These are phyloP conservation scores for Oryza rufipogon DNA, from an alignment of 176 grass and related monocot genomes.

Conservation along the genomic window DNA sequence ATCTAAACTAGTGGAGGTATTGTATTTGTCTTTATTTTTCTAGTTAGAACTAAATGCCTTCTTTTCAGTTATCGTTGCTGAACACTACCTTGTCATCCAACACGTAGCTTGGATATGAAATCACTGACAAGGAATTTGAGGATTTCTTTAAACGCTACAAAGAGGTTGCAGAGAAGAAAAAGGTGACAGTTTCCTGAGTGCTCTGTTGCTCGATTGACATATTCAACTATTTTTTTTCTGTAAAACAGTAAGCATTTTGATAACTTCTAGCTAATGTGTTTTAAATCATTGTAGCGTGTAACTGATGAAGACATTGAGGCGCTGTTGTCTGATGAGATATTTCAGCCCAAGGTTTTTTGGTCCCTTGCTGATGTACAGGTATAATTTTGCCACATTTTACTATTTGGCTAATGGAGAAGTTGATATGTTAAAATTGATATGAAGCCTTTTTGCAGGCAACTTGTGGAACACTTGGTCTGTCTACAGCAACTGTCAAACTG, in stretches of 20 bases:
- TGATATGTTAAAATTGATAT: constrained; percentile 1
- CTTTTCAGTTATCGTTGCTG: constrained; percentile 2
- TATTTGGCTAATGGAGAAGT: neutral
- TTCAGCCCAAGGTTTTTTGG: constrained; percentile 93
- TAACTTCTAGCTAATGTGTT: neutral
- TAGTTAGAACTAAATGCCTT: neutral
- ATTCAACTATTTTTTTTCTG: constrained; percentile 7
- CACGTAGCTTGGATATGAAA: constrained; percentile 84
- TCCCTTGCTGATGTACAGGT: constrained; percentile 91
- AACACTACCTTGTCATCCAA: constrained; percentile 28
- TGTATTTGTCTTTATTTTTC: constrained; percentile 26
- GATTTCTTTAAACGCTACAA: constrained; percentile 99
- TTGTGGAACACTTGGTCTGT: constrained; percentile 87
- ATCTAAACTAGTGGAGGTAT: constrained; percentile 86
- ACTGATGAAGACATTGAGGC: constrained; percentile 96
- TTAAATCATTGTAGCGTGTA: constrained; percentile 53
- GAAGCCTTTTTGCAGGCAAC: constrained; percentile 54
- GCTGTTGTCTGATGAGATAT: constrained; percentile 91
- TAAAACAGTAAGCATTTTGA: neutral
- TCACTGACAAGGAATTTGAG: constrained; percentile 85
- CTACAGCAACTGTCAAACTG: constrained; percentile 96
- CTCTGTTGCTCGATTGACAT: neutral
- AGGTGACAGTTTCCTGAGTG: constrained; percentile 45
- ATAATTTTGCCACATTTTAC: constrained; percentile 8
- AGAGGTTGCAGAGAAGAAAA: constrained; percentile 99